Conservation (phyloP, 2,329 filamentous ascomycete genomes). For the Alternaria gaisen region DNA sequence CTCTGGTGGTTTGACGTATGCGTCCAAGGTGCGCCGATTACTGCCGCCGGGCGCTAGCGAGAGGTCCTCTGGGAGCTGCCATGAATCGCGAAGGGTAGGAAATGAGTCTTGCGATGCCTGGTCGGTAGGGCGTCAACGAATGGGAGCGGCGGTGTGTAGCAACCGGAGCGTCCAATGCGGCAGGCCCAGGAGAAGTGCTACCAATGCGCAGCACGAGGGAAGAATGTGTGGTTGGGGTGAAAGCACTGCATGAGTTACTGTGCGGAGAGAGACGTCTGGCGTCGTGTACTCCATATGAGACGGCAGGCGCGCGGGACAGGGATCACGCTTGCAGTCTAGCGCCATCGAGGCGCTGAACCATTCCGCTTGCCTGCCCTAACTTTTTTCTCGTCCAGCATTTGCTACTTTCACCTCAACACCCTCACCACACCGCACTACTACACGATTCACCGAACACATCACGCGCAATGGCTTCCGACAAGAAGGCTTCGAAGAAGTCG, state of each 20-base stretch:
- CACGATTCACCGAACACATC: slow-evolving; percentile 13
- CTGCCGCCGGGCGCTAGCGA: slow-evolving; percentile 28
- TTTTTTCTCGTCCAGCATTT: slow-evolving; percentile 31
- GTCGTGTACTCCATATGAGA: slow-evolving; percentile 33
- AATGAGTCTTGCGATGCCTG: slow-evolving; percentile 24
- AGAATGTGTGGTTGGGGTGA: slow-evolving; percentile 14
- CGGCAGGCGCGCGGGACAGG: slow-evolving; percentile 25
- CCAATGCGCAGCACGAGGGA: slow-evolving; percentile 10
- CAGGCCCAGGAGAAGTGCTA: not conserved
- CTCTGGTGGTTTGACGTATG: not conserved
- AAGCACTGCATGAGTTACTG: slow-evolving; percentile 22
- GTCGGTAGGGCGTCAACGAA: slow-evolving; percentile 11
- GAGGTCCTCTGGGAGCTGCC: slow-evolving; percentile 25
- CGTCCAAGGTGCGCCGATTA: slow-evolving; percentile 5
- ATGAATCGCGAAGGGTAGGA: slow-evolving; percentile 28
- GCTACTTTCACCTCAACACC: slow-evolving; percentile 14
- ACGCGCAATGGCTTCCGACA: slow-evolving; percentile 37
- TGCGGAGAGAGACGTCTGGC: slow-evolving; percentile 28
- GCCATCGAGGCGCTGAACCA: slow-evolving; percentile 17
- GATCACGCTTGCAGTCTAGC: slow-evolving; percentile 27
- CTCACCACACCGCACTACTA: not conserved
- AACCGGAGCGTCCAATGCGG: not conserved
- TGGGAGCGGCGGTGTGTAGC: slow-evolving; percentile 15
- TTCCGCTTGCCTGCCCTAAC: slow-evolving; percentile 28
- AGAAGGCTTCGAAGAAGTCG: slow-evolving; percentile 27